These are phyloP conservation scores for Apiospora aurea DNA, from an alignment of 2,329 filamentous ascomycete genomes.

Conservation along the genomic window DNA sequence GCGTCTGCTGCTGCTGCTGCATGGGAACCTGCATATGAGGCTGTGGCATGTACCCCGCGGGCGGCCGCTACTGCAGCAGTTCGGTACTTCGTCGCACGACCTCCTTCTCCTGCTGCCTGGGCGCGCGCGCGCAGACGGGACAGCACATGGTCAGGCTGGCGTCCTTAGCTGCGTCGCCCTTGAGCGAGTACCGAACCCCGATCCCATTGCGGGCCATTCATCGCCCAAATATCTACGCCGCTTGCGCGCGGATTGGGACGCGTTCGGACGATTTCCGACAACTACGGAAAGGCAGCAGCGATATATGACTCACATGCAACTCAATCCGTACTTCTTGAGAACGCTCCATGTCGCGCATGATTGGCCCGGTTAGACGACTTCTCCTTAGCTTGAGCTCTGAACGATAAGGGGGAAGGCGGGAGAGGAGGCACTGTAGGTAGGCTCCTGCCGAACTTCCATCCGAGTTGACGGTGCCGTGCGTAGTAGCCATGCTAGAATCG, in stretches of 20 bases:
- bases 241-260: background rate
- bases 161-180: slow-evolving; percentile 13
- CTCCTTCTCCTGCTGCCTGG: slow-evolving; percentile 16
- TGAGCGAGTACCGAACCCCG: background rate
- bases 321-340: background rate
- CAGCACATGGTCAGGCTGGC: slow-evolving; percentile 8
- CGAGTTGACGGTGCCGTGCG: slow-evolving; percentile 4
- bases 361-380: background rate
- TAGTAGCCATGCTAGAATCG: slow-evolving; percentile 1
- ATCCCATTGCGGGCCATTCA: slow-evolving; percentile 12
- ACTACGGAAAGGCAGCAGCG: background rate
- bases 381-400: background rate
- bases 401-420: background rate
- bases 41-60: background rate
- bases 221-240: background rate
- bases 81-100: background rate
- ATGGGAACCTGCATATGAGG: slow-evolving; percentile 3
- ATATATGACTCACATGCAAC: background rate
- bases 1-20: background rate
- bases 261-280: background rate
- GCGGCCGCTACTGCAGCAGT: background rate
- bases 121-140: slow-evolving; percentile 15
- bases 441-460: background rate
- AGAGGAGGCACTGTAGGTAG: no score
- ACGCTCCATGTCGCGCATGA: slow-evolving; percentile 1